These are phyloP conservation scores for Ananas comosus DNA, from an alignment of 176 grass and related monocot genomes.

Conservation along the genomic window DNA sequence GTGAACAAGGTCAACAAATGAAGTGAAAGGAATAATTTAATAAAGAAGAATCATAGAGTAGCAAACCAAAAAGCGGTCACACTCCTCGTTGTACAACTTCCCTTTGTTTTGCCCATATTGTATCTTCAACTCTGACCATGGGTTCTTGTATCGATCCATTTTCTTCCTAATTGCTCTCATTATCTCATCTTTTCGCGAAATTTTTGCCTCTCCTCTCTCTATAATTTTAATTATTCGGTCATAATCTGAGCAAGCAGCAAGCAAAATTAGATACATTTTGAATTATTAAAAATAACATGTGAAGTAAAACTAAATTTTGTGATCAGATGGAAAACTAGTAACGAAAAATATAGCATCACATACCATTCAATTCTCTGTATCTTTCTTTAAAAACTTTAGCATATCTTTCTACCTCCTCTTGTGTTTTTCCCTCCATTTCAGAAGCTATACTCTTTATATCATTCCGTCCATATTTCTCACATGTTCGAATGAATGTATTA, in stretches of 20 bases:
- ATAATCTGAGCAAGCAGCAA: conserved; percentile 45
- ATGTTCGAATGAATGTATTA: conserved; percentile 86
- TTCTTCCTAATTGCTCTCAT: conserved; percentile 92
- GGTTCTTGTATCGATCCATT: conserved; percentile 91
- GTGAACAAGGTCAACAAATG: too few species aligned
- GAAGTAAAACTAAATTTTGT: not conserved
- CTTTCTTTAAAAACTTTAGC: conserved; percentile 74
- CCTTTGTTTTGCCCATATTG: conserved; percentile 98
- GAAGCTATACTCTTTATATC: conserved; percentile 82
- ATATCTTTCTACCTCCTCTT: conserved; percentile 95
- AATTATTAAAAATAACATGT: not conserved
- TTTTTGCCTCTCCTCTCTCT: conserved; percentile 91
- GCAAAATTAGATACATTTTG: not conserved
- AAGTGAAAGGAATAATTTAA: too few species aligned
- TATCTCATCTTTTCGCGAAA: conserved; percentile 88
- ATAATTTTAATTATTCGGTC: conserved; percentile 98
- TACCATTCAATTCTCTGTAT: conserved; percentile 93
- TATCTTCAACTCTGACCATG: conserved; percentile 92
- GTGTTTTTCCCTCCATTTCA: conserved; percentile 91
- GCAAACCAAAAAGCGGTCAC: conserved; percentile 93
- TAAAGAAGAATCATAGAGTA: not conserved
- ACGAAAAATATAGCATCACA: not conserved
- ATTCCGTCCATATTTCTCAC: conserved; percentile 93
- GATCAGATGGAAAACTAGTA: too few species aligned
- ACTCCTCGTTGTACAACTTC: conserved; percentile 97